Conservation (phyloP, 2,329 filamentous ascomycete species). For the Diaporthe citriasiana region DNA sequence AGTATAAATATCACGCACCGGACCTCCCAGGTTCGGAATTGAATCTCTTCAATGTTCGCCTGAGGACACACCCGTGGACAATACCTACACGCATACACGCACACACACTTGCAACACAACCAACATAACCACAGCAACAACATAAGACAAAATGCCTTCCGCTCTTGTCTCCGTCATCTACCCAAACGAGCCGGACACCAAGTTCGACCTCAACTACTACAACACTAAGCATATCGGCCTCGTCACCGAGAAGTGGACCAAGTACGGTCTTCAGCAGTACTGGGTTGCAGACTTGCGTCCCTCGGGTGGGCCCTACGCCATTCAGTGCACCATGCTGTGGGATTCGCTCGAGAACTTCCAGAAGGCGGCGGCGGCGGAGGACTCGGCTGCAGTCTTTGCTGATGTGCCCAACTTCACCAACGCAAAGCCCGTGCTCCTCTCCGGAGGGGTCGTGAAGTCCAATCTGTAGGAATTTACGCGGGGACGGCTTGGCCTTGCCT, state of each 20-base stretch:
- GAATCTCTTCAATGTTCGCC: too few species aligned
- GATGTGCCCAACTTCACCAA: constrained; percentile 54
- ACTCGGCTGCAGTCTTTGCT: constrained; percentile 46
- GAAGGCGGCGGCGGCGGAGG: constrained; percentile 38
- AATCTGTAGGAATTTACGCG: neutral
- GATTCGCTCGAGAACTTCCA: constrained; percentile 48
- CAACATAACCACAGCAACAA: neutral
- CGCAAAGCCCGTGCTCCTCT: constrained; percentile 40
- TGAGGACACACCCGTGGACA: neutral
- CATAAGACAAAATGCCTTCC: constrained; percentile 35
- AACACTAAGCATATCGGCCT: constrained; percentile 61
- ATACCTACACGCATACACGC: neutral
- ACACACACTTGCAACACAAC: neutral
- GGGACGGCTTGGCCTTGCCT: neutral
- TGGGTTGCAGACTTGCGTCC: constrained; percentile 47
- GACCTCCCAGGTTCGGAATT: neutral
- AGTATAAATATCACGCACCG: constrained; percentile 11
- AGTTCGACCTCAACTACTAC: constrained; percentile 66
- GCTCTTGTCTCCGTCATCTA: constrained; percentile 54
- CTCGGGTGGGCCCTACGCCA: constrained; percentile 44
- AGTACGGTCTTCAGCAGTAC: constrained; percentile 56
- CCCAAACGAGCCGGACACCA: constrained; percentile 54
- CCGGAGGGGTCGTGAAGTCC: neutral
- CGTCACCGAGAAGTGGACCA: constrained; percentile 55
- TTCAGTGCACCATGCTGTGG: constrained; percentile 52